Percentiles rank a stretch among this genome's conserved stretches.
Evolutionary conservation across 2,329 filamentous ascomycete species (phyloP).

Genomic region (Davidsoniella australis): DNA sequence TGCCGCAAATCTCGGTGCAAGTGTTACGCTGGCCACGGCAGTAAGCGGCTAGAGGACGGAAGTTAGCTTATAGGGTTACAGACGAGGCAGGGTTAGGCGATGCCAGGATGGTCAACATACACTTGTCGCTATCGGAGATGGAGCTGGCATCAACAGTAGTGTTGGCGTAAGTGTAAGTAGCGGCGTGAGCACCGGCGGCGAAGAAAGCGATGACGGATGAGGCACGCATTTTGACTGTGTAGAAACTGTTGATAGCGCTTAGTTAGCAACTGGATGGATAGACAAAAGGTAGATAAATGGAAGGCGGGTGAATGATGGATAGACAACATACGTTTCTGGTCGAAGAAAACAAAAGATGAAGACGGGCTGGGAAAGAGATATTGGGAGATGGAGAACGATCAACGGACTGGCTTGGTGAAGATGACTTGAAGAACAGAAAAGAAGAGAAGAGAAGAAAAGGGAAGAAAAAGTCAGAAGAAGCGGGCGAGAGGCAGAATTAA

Average conservation of each 20-base stretch:
- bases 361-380: neutral
- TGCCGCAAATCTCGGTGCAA: conserved; percentile 30
- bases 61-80: conserved; percentile 1
- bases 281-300: neutral
- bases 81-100: neutral
- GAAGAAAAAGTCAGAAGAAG: neutral
- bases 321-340: neutral
- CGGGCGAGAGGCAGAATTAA: conserved; percentile 4
- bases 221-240: conserved; percentile 11
- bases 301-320: neutral
- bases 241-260: neutral
- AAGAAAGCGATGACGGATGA: conserved; percentile 8
- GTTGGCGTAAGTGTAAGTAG: conserved; percentile 10
- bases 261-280: neutral
- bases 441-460: conserved; percentile 1
- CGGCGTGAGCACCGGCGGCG: conserved; percentile 10
- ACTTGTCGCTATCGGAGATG: conserved; percentile 8
- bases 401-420: too few relatives aligned
- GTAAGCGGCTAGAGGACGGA: conserved; percentile 26
- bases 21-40: conserved; percentile 34
- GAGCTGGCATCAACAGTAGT: conserved; percentile 9
- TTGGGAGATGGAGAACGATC: too few relatives aligned
- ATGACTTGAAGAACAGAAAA: neutral
- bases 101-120: neutral
- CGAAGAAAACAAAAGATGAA: neutral